Percentiles rank a stretch among this genome's conserved stretches.
These are phyloP conservation scores for Xylaria polymorpha DNA, from an alignment of 2,329 filamentous ascomycete species.

Conservation along the genomic window DNA sequence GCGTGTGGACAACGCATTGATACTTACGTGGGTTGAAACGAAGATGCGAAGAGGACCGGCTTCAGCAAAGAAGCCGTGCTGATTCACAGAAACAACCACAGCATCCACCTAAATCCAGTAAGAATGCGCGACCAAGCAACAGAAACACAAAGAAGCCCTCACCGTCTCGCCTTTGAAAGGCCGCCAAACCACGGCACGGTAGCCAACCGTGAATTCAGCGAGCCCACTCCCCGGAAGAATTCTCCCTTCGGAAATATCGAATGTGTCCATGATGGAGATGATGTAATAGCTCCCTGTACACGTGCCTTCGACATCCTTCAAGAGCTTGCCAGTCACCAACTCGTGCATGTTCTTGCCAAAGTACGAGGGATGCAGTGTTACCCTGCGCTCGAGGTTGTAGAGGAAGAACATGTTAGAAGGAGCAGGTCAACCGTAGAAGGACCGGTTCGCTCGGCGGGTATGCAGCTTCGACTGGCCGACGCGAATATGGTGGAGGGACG, in stretches of 20 bases:
- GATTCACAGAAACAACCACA: constrained; percentile 90
- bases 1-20: constrained; percentile 17
- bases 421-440: background rate
- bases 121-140: constrained; percentile 40
- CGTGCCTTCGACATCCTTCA: constrained; percentile 93
- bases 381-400: constrained; percentile 93
- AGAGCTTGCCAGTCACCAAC: constrained; percentile 87
- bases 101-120: constrained; percentile 80
- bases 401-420: constrained; percentile 88
- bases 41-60: constrained; percentile 83
- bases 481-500: background rate
- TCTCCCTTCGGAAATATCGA: constrained; percentile 92
- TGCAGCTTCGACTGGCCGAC: constrained; percentile 4
- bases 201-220: constrained; percentile 94
- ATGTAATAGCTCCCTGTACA: constrained; percentile 98
- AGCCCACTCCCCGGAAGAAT: constrained; percentile 92
- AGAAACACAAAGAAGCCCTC: constrained; percentile 54
- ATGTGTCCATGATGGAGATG: constrained; percentile 96
- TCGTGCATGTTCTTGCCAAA: constrained; percentile 95
- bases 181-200: constrained; percentile 96
- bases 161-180: constrained; percentile 99
- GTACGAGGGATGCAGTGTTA: constrained; percentile 95
- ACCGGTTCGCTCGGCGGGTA: constrained; percentile 1
- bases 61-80: constrained; percentile 89
- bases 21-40: constrained; percentile 79